Conservation (phyloP, 2,329 filamentous ascomycete genomes). For the Tolypocladium tundrense region DNA sequence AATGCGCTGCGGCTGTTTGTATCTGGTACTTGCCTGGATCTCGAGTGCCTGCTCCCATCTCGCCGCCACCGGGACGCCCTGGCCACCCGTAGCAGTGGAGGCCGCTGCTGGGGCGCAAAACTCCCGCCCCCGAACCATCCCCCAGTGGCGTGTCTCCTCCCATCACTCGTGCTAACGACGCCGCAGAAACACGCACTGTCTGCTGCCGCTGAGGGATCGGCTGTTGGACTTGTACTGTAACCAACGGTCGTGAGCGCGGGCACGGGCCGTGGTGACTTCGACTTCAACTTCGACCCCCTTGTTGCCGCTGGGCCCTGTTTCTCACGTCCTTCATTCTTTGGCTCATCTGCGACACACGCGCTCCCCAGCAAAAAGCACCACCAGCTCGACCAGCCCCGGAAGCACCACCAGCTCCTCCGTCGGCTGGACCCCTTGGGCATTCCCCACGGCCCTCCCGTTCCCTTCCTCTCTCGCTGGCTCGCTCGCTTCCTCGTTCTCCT, state of each 20-base stretch:
- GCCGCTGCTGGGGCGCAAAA: neutral
- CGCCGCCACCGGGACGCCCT: neutral
- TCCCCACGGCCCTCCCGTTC: conserved; percentile 1
- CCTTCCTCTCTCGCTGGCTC: neutral
- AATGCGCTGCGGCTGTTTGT: neutral
- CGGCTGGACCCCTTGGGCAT: neutral
- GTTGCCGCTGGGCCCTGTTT: conserved; percentile 3
- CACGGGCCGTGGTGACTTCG: conserved; percentile 6
- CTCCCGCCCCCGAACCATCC: neutral
- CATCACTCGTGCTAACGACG: neutral
- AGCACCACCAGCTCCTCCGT: neutral
- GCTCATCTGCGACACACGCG: conserved; percentile 8
- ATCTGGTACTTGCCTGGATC: neutral
- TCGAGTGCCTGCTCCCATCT: neutral
- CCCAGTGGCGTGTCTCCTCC: neutral
- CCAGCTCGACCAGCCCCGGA: conserved; percentile 1
- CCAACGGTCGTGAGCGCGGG: conserved; percentile 1
- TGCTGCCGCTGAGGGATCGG: neutral
- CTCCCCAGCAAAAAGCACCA: conserved; percentile 1
- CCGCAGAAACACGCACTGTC: neutral
- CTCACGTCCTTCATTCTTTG: conserved; percentile 7
- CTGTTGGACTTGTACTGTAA: neutral
- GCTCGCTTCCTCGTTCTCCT: neutral
- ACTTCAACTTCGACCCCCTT: neutral
- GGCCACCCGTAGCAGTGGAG: neutral